Conservation (phyloP, 306 rosid species). For the Acacia crassicarpa region DNA sequence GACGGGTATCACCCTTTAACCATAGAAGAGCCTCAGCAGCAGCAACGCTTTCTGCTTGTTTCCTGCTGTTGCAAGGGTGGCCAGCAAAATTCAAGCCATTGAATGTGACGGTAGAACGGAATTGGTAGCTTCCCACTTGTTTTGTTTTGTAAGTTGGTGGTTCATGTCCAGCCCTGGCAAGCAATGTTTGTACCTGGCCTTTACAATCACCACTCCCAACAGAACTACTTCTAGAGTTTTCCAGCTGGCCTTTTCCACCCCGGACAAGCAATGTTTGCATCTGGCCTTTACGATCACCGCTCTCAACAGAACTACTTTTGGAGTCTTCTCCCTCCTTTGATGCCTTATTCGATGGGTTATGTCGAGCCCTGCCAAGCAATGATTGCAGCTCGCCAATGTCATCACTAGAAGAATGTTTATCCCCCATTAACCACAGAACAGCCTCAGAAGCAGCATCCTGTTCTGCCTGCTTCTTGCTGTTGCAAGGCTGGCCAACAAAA, state of each 20-base stretch:
- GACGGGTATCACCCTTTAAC: conserved; percentile 72
- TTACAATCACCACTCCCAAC: conserved; percentile 57
- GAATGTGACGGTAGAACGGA: conserved; percentile 76
- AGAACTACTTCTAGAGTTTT: neutral
- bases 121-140: conserved; percentile 67
- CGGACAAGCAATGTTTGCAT: conserved; percentile 75
- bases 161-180: conserved; percentile 77
- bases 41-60: conserved; percentile 82
- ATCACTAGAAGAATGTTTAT: conserved; percentile 48
- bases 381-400: conserved; percentile 40
- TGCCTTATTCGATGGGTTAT: neutral
- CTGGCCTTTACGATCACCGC: conserved; percentile 59
- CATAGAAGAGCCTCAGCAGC: conserved; percentile 86
- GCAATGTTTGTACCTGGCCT: conserved; percentile 71
- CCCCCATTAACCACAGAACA: conserved; percentile 82
- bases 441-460: conserved; percentile 89
- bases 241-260: conserved; percentile 55
- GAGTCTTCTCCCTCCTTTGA: neutral
- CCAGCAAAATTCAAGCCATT: conserved; percentile 84
- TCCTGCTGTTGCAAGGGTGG: conserved; percentile 65
- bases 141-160: conserved; percentile 79
- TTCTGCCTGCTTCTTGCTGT: conserved; percentile 78
- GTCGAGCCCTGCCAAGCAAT: neutral
- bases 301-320: conserved; percentile 21
- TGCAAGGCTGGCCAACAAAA: conserved; percentile 70